A percentile compares a stretch with the other conserved stretches of the same genome.
Conservation (phyloP, 192 early-diverging fungal species). For the Entomortierella beljakovae region DNA sequence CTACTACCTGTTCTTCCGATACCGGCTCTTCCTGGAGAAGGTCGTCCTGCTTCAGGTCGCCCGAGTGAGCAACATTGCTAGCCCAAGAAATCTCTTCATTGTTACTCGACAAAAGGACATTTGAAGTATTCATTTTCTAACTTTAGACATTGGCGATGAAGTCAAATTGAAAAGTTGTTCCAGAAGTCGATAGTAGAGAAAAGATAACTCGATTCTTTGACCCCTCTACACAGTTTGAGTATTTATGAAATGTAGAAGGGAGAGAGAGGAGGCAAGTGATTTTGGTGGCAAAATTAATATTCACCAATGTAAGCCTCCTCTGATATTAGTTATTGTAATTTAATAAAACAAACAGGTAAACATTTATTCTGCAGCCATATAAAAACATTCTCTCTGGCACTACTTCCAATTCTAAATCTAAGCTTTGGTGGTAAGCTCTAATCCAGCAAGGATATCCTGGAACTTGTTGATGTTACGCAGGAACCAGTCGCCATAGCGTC, state of each 20-base stretch:
- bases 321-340: too few relatives aligned
- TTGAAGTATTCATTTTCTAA: conserved; percentile 21
- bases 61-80: not conserved
- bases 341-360: too few relatives aligned
- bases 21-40: not conserved
- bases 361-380: not conserved
- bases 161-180: too few relatives aligned
- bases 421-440: conserved; percentile 50
- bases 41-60: not conserved
- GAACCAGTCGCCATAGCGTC: conserved; percentile 96
- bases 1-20: not conserved
- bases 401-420: conserved; percentile 1
- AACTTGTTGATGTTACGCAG: conserved; percentile 95
- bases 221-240: too few relatives aligned
- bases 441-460: conserved; percentile 64
- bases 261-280: not conserved
- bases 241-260: not conserved
- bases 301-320: too few relatives aligned
- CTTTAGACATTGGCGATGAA: not conserved
- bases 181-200: too few relatives aligned
- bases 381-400: not conserved
- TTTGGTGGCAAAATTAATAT: not conserved
- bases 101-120: not conserved
- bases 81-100: not conserved
- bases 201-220: too few relatives aligned